Percentiles rank a stretch among this genome's conserved stretches.
phyloP scores from a whole-genome alignment of 1,284 basidiomycete species.

The Ustilago sp. region DNA sequence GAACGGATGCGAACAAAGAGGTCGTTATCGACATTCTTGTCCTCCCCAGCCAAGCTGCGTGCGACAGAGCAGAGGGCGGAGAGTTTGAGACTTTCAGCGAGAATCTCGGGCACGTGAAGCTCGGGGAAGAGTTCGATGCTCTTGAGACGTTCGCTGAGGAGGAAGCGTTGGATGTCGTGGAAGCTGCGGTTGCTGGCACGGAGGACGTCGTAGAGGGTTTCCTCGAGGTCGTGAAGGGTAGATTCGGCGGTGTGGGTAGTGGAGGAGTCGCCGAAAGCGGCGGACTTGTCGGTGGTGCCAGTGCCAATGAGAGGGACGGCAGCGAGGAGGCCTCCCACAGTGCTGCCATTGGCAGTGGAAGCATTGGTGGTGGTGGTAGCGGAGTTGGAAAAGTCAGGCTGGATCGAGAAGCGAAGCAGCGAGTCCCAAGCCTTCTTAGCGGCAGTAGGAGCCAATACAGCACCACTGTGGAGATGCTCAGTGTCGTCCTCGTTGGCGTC shows the following conservation, averaged over 20 bases:
- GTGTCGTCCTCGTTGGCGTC: conserved; percentile 11
- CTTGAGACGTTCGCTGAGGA: conserved; percentile 58
- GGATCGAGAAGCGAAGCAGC: conserved; percentile 72
- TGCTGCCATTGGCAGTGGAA: conserved; percentile 15
- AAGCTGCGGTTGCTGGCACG: conserved; percentile 62
- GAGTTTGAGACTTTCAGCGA: conserved; percentile 77
- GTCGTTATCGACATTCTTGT: conserved; percentile 72
- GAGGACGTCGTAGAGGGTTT: conserved; percentile 46
- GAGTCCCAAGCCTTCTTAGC: conserved; percentile 76
- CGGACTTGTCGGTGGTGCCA: conserved; percentile 31
- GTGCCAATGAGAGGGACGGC: conserved; percentile 41
- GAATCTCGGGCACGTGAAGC: conserved; percentile 57
- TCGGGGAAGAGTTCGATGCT: conserved; percentile 50
- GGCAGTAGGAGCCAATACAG: conserved; percentile 71
- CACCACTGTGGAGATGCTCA: conserved; percentile 27
- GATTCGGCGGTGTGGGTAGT: conserved; percentile 67
- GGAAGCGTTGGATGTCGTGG: conserved; percentile 65
- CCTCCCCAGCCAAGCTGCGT: conserved; percentile 72
- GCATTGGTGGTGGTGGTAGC: neutral
- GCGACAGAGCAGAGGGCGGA: conserved; percentile 85
- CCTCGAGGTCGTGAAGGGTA: conserved; percentile 67
- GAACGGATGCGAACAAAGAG: conserved; percentile 80
- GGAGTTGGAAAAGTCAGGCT: conserved; percentile 24
- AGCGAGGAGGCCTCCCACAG: conserved; percentile 43
- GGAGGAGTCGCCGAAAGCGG: conserved; percentile 35